Base-by-base conservation (phyloP, 192 early-diverging fungal genomes). In the Coemansia sp. region DNA sequence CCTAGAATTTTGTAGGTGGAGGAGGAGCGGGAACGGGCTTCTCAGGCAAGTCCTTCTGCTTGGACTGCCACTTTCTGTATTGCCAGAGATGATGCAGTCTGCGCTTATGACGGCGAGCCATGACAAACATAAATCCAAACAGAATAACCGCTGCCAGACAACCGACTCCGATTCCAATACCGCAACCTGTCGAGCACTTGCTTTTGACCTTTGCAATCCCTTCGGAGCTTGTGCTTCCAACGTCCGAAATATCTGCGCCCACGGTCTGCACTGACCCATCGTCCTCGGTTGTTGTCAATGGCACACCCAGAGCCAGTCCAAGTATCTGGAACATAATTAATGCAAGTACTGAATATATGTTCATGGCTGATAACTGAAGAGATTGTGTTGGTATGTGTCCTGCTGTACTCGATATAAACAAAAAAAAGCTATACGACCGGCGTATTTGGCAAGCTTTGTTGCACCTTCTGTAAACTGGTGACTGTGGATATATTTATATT, bases 21-120 rank as follows among this genome's bases (percentile, higher is more conserved):
- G 78, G 78, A 25, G 78, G 78, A 2, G 66, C 72, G 1, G 78
- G 78, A 8, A 80, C 42, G 0, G 78, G 78, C 60, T 80, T 80
- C 31, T 80, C 78, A 17, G 78, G 78, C 20, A 80, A 61, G 3
- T 60, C 66, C 64, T 80, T 80, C 36, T 80, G 78, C 14, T 60
- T 73, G 20, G 78, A 54, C 56, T 69, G 45, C 78, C 78, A 80
- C 61, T 56, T 80, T 30, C 62, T 65, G 34, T 75, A 73, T 29
- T 62, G 49, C 72, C 61, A 65, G 16, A 69, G 32, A 34, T 58
- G 65, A 50, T 71, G 72, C 28, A 80, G 54, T 49, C 61, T 68
- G 56, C 78, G 78, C 34, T 69, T 71, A 32, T 80, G 78, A 18
- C 78, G 68, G 28, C 73, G 72, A 5, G 72, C 63, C 78, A 73